Conservation (phyloP, 2,329 filamentous ascomycete genomes). For the Coniella vitis region DNA sequence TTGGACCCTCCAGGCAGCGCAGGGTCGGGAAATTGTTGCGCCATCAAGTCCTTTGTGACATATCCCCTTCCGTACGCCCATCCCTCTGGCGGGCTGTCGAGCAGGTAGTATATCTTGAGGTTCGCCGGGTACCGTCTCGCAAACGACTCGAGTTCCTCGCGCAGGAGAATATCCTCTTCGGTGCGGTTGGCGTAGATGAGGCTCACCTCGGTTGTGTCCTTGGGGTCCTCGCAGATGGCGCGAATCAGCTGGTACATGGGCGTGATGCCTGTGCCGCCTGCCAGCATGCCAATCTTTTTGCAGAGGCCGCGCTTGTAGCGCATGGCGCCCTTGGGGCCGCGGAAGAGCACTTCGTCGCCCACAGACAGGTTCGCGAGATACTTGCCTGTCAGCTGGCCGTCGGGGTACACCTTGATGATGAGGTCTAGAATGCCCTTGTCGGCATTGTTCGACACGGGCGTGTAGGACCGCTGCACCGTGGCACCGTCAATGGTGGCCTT, state of each 20-base stretch:
- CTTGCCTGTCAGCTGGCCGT: conserved; percentile 41
- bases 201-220: conserved; percentile 48
- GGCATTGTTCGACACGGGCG: conserved; percentile 43
- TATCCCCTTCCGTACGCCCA: conserved; percentile 45
- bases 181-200: conserved; percentile 54
- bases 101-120: conserved; percentile 48
- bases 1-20: conserved; percentile 35
- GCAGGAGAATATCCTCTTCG: conserved; percentile 53
- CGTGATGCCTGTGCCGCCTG: conserved; percentile 45
- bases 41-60: conserved; percentile 44
- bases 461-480: conserved; percentile 45
- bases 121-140: conserved; percentile 44
- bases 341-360: conserved; percentile 44
- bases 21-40: conserved; percentile 39
- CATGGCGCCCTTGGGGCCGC: conserved; percentile 52
- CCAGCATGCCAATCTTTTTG: conserved; percentile 47
- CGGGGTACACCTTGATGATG: conserved; percentile 43
- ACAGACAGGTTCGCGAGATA: conserved; percentile 41
- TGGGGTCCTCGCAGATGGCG: conserved; percentile 54
- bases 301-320: conserved; percentile 37
- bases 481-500: conserved; percentile 39
- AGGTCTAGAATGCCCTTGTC: conserved; percentile 44
- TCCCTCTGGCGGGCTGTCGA: conserved; percentile 37
- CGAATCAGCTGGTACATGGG: conserved; percentile 58
- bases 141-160: conserved; percentile 48